Evolutionary conservation across 1,139 yeast genomes (phyloP), one percentile per base, ranked within the genome.

Genomic region (Diutina catenulata): DNA sequence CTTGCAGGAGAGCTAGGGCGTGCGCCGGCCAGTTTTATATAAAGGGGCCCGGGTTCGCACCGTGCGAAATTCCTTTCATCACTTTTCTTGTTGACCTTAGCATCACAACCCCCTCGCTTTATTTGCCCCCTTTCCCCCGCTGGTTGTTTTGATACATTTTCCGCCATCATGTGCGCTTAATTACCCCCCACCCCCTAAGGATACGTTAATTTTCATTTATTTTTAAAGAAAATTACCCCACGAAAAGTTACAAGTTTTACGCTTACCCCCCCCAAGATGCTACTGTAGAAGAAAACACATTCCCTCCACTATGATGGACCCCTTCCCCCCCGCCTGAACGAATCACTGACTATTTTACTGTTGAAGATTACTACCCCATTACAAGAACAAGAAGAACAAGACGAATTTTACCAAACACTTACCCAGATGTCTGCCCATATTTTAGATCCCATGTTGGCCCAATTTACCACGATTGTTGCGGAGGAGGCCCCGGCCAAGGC

Each of bases 381-480:
- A 20, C 18, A 18, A 31, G 25, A 13, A 31, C 35, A 20, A 31
- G 15, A 18, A 14, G 19, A 28, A 11, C 19, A 13, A 11, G 5
- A 18, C 23, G 10, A 28, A 6, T 16, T 10, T 6, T 21, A 31
- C 26, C 20, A 13, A 31, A 21, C n/a, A n/a, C n/a, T n/a, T n/a
- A n/a, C n/a, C n/a, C n/a, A n/a, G n/a, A 31, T 31, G 35, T 31
- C 35, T 31, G 25, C 35, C 25, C 35, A 21, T 10, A n/a, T 31
- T 14, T 21, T 31, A 21, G 35, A 31, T 31, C 35, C 35, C 35
- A 13, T 31, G 25, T 27, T 27, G 29, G 35, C 35, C 10, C 25
- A 31, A 31, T 31, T 21, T 31, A 31, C 35, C 25, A 31, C 35
- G 15, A 31, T 31, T 21, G 14, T 31, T 13, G n/a, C n/a, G n/a